phyloP scores from a whole-genome alignment of 805 yeast species.

The Metschnikowia kofuensis region DNA sequence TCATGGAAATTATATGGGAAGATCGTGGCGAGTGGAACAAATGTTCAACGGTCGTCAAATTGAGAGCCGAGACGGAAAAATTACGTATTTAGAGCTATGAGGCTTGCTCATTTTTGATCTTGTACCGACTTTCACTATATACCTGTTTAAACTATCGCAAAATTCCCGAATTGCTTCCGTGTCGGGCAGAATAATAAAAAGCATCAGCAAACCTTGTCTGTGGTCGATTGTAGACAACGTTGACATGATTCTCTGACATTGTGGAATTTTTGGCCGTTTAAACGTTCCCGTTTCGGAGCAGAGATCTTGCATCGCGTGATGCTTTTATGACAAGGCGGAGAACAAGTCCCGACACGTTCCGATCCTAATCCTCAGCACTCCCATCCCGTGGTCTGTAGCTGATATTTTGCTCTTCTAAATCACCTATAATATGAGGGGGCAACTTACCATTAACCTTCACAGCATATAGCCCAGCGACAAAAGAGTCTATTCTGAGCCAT shows the following conservation, averaged over 20 bases:
- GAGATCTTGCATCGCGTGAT: neutral
- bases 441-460: constrained; percentile 89
- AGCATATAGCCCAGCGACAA: constrained; percentile 88
- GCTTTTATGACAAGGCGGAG: neutral
- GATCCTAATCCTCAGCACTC: constrained; percentile 55
- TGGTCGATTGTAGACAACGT: too few species aligned
- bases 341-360: too few species aligned
- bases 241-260: too few species aligned
- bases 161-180: too few species aligned
- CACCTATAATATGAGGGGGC: constrained; percentile 80
- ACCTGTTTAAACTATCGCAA: too few species aligned
- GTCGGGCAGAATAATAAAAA: too few species aligned
- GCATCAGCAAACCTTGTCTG: too few species aligned
- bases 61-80: constrained; percentile 20
- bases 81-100: neutral
- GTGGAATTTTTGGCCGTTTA: too few species aligned
- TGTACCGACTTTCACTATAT: too few species aligned
- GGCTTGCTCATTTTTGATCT: too few species aligned
- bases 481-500: constrained; percentile 90
- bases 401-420: constrained; percentile 69
- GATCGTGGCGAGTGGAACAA: constrained; percentile 52
- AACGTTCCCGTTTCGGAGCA: too few species aligned
- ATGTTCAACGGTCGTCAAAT: constrained; percentile 30
- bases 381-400: constrained; percentile 96
- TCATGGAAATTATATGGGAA: constrained; percentile 73